These are phyloP conservation scores for Ganoderma boninense DNA, from an alignment of 1,284 basidiomycete genomes.

Conservation along the genomic window DNA sequence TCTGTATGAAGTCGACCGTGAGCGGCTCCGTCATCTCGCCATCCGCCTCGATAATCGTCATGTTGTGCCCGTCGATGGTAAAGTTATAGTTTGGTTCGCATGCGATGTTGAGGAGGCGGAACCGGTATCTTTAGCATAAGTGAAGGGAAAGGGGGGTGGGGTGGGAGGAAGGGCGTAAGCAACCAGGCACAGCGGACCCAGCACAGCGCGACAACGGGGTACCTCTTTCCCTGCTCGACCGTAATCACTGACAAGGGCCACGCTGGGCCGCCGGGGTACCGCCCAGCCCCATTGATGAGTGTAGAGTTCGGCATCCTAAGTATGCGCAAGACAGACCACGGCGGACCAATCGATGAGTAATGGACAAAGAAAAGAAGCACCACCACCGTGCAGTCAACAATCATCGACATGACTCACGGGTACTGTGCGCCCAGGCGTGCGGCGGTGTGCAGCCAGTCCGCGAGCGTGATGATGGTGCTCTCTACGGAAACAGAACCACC, in stretches of 20 bases:
- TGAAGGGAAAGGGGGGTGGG: no score
- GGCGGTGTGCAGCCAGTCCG: constrained; percentile 36
- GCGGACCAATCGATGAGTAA: neutral
- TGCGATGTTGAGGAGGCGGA: constrained; percentile 58
- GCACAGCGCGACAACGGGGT: neutral
- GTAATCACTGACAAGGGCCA: constrained; percentile 42
- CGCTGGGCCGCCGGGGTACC: constrained; percentile 29
- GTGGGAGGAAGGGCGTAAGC: neutral
- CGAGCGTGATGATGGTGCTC: constrained; percentile 36
- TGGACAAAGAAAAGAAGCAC: neutral
- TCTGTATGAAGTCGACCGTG: constrained; percentile 42
- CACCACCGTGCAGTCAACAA: neutral
- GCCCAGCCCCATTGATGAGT: constrained; percentile 60
- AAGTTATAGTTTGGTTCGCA: constrained; percentile 44
- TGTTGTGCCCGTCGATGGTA: constrained; percentile 44
- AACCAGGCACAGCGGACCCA: neutral
- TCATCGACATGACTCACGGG: constrained; percentile 12
- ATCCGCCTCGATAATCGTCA: constrained; percentile 47
- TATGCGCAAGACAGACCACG: neutral
- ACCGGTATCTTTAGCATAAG: constrained; percentile 34
- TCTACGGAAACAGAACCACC: constrained; percentile 19
- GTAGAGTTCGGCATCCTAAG: constrained; percentile 39
- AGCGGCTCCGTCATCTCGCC: constrained; percentile 42
- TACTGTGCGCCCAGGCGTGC: constrained; percentile 17
- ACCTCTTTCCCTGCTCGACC: constrained; percentile 44